Percentiles rank a stretch among this genome's conserved stretches.
Evolutionary conservation across 2,329 filamentous ascomycete species (phyloP).

Genomic region (Sordariomycetes sp.): DNA sequence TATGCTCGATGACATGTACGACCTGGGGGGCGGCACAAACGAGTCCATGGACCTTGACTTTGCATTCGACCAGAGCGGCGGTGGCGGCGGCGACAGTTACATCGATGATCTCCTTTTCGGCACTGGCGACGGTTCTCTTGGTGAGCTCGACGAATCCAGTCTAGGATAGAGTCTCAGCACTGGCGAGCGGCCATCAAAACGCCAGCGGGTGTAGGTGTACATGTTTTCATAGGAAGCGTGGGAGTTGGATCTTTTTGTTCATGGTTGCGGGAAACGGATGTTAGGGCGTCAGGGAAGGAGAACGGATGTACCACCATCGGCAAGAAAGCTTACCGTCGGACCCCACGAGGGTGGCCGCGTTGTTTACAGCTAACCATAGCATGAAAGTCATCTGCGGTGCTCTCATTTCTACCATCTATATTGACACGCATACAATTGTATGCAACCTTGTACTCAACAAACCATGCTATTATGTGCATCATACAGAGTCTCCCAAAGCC

Average conservation of each 20-base stretch:
- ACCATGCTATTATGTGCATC: not conserved
- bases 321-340: not conserved
- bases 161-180: not conserved
- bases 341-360: not conserved
- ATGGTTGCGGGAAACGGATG: not conserved
- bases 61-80: constrained; percentile 1
- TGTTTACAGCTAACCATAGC: not conserved
- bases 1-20: constrained; percentile 1
- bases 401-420: not conserved
- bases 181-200: not conserved
- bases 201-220: not conserved
- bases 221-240: not conserved
- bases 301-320: not conserved
- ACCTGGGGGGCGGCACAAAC: not conserved
- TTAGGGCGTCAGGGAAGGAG: not conserved
- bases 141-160: constrained; percentile 2
- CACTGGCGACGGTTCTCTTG: constrained; percentile 1
- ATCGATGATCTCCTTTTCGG: constrained; percentile 4
- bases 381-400: not conserved
- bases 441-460: not conserved
- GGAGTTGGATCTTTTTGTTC: not conserved
- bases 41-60: constrained; percentile 5
- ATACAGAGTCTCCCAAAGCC: not conserved
- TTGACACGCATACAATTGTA: not conserved
- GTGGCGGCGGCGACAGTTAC: not conserved